Base-by-base conservation (phyloP, 2,329 filamentous ascomycete species). In the Chaetomium sp. region DNA sequence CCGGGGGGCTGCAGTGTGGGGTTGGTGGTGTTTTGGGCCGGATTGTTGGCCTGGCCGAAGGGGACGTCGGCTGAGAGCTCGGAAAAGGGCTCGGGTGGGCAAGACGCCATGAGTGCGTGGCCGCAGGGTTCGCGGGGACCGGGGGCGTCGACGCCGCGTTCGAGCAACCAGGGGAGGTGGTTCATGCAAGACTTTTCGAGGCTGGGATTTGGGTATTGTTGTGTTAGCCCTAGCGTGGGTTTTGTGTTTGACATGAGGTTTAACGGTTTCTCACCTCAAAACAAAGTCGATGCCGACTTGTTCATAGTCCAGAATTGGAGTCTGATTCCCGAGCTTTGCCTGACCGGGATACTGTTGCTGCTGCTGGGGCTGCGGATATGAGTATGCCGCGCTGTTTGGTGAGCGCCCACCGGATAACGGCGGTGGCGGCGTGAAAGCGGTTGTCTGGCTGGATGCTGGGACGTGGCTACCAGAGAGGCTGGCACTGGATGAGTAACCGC, bases 141-240 rank as follows among this genome's bases (percentile, higher is more conserved):
- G 52, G 80, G 75, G 54, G 83, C 76, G 19, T 27, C 19, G 63
- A 69, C 73, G 53, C 76, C 72, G 64, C 78, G 74, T 65, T 84
- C 85, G 63, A 91, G 76, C 59, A 95, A 78, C 72, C 86, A 89
- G 64, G 90, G 88, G 73, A 92, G 80, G 72, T 96, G 91, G 64
- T 91, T 85, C 82, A 95, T 95, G 77, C 94, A 97, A 52, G 91
- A 89, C 69, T 87, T 88, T 76, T 96, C 91, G 71, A 95, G 87
- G 69, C 80, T 88, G 87, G 46, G 19, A n/a, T 42, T 11, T 5
- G 6, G 19, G 79, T 2, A 27, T 27, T 27, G 19, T 27, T 27
- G 80, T 65, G 62, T 71, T 61, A 59, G 50, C 32, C 53, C 5
- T 12, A 3, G 11, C 40, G 3, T 11, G 10, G 40, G 14, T 27